A percentile compares a stretch with the other conserved stretches of the same genome.
These are phyloP conservation scores for Spergularia azorica DNA, from an alignment of 179 eudicot species.

Conservation along the genomic window DNA sequence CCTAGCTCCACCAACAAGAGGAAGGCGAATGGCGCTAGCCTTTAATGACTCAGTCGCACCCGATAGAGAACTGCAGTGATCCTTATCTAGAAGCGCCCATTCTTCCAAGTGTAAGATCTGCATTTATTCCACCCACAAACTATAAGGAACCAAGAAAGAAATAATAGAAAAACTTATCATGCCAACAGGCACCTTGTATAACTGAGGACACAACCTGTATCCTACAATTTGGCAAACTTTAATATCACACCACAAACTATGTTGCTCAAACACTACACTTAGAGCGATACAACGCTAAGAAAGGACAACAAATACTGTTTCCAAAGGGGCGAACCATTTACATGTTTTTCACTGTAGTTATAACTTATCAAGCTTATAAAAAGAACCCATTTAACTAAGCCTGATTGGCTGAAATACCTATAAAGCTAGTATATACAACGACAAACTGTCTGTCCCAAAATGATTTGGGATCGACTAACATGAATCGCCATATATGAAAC, in stretches of 20 bases:
- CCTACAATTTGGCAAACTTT: neutral
- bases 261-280: neutral
- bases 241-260: neutral
- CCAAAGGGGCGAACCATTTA: no score
- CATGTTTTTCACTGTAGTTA: no score
- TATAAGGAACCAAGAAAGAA: neutral
- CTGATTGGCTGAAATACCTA: no score
- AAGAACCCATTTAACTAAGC: no score
- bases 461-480: no score
- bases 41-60: constrained; percentile 78
- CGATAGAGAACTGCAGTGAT: constrained; percentile 61
- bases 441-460: no score
- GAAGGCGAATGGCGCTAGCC: constrained; percentile 92
- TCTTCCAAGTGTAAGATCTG: constrained; percentile 73
- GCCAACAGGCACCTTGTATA: neutral
- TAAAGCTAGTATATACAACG: no score
- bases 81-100: constrained; percentile 73
- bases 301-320: neutral
- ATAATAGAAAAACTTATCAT: neutral
- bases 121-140: constrained; percentile 15
- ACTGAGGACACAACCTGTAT: neutral
- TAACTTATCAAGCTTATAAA: no score
- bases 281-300: neutral
- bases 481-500: no score
- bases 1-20: constrained; percentile 75